Percentiles rank a stretch among this genome's conserved stretches.
Conservation (phyloP, 2,329 filamentous ascomycete species). For the Didymella pinodella region DNA sequence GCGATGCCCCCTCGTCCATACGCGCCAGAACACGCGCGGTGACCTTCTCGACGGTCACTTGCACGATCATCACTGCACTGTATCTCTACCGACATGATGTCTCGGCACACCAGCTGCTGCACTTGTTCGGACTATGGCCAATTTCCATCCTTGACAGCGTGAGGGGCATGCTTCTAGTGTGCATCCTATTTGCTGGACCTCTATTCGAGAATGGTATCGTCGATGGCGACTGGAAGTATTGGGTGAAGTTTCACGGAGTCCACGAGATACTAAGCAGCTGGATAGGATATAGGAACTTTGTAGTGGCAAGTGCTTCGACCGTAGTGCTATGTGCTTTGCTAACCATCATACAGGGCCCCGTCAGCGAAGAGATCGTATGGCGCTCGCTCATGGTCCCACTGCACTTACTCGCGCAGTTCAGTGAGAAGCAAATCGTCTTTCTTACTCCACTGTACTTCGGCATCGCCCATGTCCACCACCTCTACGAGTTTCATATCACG, state of each 20-base stretch:
- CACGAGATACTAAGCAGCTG: slow-evolving; percentile 70
- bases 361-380: slow-evolving; percentile 94
- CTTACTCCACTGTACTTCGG: slow-evolving; percentile 89
- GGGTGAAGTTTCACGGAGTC: slow-evolving; percentile 65
- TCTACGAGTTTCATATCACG: slow-evolving; percentile 89
- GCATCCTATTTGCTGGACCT: slow-evolving; percentile 81
- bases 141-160: slow-evolving; percentile 69
- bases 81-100: slow-evolving; percentile 67
- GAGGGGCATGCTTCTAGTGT: slow-evolving; percentile 73
- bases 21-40: slow-evolving; percentile 84
- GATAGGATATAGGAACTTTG: slow-evolving; percentile 85
- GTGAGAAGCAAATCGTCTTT: slow-evolving; percentile 70
- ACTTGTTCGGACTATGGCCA: slow-evolving; percentile 83
- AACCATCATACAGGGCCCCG: slow-evolving; percentile 64
- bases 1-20: slow-evolving; percentile 90
- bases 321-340: slow-evolving; percentile 5
- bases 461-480: slow-evolving; percentile 91
- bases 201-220: slow-evolving; percentile 81
- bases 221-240: slow-evolving; percentile 72
- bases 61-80: slow-evolving; percentile 71
- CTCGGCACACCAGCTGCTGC: slow-evolving; percentile 64
- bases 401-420: slow-evolving; percentile 71
- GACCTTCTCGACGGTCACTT: slow-evolving; percentile 74
- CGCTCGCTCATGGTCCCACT: slow-evolving; percentile 85
- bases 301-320: slow-evolving; percentile 69